Percentiles rank a stretch among this genome's conserved stretches.
phyloP scores from a whole-genome alignment of 805 yeast genomes.

The Tanozyma kutaoensis region DNA sequence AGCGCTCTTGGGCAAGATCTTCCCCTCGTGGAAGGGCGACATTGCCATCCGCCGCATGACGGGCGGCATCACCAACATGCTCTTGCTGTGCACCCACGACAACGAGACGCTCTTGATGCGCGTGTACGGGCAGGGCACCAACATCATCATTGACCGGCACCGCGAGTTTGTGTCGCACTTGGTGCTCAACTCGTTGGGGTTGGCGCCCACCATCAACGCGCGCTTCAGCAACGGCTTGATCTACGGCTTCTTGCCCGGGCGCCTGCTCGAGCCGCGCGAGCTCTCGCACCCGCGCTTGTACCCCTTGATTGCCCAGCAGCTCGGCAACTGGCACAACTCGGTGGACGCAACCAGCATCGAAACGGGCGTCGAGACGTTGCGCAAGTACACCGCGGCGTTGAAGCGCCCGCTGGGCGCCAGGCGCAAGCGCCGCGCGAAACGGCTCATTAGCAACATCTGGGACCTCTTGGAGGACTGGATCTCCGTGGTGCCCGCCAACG shows the following conservation, averaged over 20 bases:
- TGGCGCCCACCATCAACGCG: conserved; percentile 61
- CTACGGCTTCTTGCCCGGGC: conserved; percentile 56
- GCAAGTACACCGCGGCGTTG: conserved; percentile 11
- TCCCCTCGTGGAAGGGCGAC: conserved; percentile 27
- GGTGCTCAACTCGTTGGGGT: conserved; percentile 39
- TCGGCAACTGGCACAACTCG: conserved; percentile 58
- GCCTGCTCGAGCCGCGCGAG: conserved; percentile 44
- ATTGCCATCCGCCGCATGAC: conserved; percentile 32
- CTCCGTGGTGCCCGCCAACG: conserved; percentile 39
- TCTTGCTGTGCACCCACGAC: conserved; percentile 29
- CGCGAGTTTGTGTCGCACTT: conserved; percentile 63
- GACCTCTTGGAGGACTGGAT: conserved; percentile 51
- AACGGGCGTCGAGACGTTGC: conserved; percentile 27
- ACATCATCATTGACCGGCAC: conserved; percentile 57
- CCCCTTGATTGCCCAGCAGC: conserved; percentile 47
- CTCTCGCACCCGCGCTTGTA: conserved; percentile 32
- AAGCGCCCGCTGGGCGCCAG: conserved; percentile 3
- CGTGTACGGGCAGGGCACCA: conserved; percentile 66
- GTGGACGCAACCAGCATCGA: conserved; percentile 34
- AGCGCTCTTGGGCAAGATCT: conserved; percentile 25
- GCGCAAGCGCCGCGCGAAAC: conserved; percentile 7
- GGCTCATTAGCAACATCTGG: conserved; percentile 39
- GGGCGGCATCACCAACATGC: conserved; percentile 56
- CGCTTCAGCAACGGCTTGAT: conserved; percentile 61
- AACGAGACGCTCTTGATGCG: conserved; percentile 40